These are phyloP conservation scores for Chlorella ohadii DNA, from an alignment of 139 green algal genomes.

Conservation along the genomic window DNA sequence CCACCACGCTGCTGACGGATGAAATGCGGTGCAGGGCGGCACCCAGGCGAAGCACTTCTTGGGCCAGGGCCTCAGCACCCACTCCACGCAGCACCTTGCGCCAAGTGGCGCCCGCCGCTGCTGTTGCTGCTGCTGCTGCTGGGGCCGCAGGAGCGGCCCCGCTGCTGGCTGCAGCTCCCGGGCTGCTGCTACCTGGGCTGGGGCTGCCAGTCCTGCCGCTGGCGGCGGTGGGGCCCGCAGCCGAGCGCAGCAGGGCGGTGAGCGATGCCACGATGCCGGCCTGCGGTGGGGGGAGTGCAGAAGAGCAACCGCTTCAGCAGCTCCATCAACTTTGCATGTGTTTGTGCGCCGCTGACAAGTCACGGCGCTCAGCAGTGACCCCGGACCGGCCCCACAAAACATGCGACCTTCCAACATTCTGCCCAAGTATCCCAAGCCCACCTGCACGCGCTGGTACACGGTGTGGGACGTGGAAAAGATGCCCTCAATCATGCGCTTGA, in stretches of 20 bases:
- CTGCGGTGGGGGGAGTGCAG: not conserved
- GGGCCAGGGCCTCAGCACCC: not conserved
- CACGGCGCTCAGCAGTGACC: too few species aligned
- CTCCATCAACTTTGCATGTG: too few species aligned
- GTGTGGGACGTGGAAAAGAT: slow-evolving; percentile 72
- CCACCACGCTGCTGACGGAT: slow-evolving; percentile 11
- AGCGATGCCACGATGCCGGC: not conserved
- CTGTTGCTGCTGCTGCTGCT: not conserved
- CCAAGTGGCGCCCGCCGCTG: not conserved
- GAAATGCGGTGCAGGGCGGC: slow-evolving; percentile 4
- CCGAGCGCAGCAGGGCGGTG: slow-evolving; percentile 3
- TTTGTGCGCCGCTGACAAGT: too few species aligned
- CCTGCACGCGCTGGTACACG: slow-evolving; percentile 60
- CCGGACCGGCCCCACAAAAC: too few species aligned
- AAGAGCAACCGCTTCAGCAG: too few species aligned
- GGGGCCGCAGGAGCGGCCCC: not conserved
- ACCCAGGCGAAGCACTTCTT: slow-evolving; percentile 6
- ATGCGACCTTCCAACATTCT: too few species aligned
- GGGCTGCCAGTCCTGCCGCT: not conserved
- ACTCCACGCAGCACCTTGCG: slow-evolving; percentile 10
- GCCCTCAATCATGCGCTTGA: slow-evolving; percentile 46
- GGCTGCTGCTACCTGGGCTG: too few species aligned
- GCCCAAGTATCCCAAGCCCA: too few species aligned
- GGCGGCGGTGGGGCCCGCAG: not conserved
- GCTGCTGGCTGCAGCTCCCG: too few species aligned